Conservation (phyloP, 192 early-diverging fungal species). For the Rhizophagus prolifer region DNA sequence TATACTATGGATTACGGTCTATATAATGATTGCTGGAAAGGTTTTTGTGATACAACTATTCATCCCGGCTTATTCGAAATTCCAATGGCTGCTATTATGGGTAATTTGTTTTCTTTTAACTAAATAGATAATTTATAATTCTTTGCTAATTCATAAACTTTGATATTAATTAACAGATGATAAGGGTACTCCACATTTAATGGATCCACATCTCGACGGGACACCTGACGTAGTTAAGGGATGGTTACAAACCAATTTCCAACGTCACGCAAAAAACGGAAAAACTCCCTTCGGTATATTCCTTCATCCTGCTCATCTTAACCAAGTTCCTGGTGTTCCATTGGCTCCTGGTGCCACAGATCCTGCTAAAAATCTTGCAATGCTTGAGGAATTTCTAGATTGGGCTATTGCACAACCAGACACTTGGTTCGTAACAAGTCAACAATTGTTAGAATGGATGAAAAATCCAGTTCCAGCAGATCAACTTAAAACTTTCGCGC, state of each 20-base stretch:
- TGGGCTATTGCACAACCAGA: slow-evolving; percentile 54
- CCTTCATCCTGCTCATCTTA: slow-evolving; percentile 47
- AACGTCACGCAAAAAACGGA: slow-evolving; percentile 51
- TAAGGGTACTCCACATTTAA: slow-evolving; percentile 32
- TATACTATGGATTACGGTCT: slow-evolving; percentile 69
- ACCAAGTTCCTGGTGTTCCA: slow-evolving; percentile 32
- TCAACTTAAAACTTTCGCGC: slow-evolving; percentile 59
- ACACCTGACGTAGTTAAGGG: slow-evolving; percentile 37
- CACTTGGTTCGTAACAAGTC: slow-evolving; percentile 72
- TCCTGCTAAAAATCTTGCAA: slow-evolving; percentile 20
- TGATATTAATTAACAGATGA: slow-evolving; percentile 1
- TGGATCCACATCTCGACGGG: slow-evolving; percentile 55
- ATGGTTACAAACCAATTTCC: slow-evolving; percentile 57
- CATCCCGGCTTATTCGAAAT: slow-evolving; percentile 67
- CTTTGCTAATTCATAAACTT: slow-evolving; percentile 1
- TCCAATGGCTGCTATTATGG: slow-evolving; percentile 59
- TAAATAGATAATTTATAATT: neutral
- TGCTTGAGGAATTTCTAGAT: slow-evolving; percentile 53
- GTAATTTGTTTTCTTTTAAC: slow-evolving; percentile 28
- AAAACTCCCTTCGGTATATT: slow-evolving; percentile 53
- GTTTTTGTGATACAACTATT: slow-evolving; percentile 47
- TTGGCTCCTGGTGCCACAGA: slow-evolving; percentile 32
- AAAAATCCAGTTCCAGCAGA: slow-evolving; percentile 74
- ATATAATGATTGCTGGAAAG: slow-evolving; percentile 57
- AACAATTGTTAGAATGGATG: slow-evolving; percentile 73